Conservation (phyloP, 768 basidiomycete species). For the Exsudoporus frostii region DNA sequence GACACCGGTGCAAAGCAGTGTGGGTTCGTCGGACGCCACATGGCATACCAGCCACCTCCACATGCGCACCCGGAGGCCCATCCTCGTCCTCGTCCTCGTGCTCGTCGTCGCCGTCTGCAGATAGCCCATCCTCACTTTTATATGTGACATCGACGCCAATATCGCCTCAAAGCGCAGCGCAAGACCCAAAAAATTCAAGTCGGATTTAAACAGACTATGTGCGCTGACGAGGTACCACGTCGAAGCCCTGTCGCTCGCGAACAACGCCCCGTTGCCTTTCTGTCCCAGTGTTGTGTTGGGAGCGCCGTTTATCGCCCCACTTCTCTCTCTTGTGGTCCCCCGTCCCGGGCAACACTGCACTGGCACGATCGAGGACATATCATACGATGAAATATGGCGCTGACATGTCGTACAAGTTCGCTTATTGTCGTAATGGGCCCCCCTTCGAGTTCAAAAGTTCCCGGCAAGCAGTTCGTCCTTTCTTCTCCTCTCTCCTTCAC, state of each 20-base stretch:
- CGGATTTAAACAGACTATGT: neutral
- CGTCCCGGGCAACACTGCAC: conserved; percentile 10
- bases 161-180: neutral
- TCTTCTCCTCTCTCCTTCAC: conserved; percentile 14
- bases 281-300: conserved; percentile 13
- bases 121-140: neutral
- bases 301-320: conserved; percentile 7
- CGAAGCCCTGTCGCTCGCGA: neutral
- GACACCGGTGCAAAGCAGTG: conserved; percentile 5
- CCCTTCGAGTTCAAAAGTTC: neutral
- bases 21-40: neutral
- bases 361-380: conserved; percentile 1
- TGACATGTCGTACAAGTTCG: conserved; percentile 20
- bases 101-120: neutral
- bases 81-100: neutral
- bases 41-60: neutral
- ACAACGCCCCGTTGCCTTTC: conserved; percentile 7
- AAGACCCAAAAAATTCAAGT: neutral
- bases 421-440: conserved; percentile 15
- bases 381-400: conserved; percentile 1
- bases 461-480: conserved; percentile 12
- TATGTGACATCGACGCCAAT: neutral
- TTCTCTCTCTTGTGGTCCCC: neutral
- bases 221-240: neutral
- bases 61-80: neutral